Evolutionary conservation across 1,139 yeast species (phyloP).

Genomic region (Candida sanyaensis): DNA sequence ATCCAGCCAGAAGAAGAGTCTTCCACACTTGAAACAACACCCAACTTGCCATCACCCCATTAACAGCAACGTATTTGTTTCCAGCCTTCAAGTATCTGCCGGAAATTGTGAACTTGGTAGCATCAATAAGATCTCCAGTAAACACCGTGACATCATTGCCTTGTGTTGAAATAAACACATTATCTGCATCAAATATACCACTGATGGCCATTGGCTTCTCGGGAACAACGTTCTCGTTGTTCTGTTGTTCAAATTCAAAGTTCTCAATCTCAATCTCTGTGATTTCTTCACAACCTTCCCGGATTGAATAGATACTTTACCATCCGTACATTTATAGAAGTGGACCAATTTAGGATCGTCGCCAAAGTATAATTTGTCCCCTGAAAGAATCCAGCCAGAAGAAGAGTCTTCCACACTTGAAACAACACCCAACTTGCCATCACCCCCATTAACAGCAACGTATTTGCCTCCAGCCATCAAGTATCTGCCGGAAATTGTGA

Average conservation of each 20-base stretch:
- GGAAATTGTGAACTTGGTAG: background rate
- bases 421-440: background rate
- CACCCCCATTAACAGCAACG: background rate
- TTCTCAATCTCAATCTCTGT: background rate
- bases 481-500: background rate
- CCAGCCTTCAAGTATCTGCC: background rate
- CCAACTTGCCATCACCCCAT: background rate
- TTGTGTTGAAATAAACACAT: background rate
- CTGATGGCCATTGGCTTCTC: no score
- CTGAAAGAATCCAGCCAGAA: background rate
- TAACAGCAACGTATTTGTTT: background rate
- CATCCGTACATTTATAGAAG: background rate
- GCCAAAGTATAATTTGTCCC: background rate
- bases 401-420: background rate
- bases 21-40: background rate
- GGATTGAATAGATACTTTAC: background rate
- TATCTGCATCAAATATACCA: no score
- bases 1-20: background rate
- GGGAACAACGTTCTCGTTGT: no score
- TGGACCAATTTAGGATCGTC: background rate
- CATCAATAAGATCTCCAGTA: background rate
- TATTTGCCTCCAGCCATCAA: background rate
- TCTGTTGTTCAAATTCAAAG: background rate
- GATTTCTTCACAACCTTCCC: background rate
- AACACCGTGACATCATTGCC: background rate